A percentile compares a stretch with the other conserved stretches of the same genome.
These are phyloP conservation scores for Physaria fendleri DNA, from an alignment of 345 rosid species.

Conservation along the genomic window DNA sequence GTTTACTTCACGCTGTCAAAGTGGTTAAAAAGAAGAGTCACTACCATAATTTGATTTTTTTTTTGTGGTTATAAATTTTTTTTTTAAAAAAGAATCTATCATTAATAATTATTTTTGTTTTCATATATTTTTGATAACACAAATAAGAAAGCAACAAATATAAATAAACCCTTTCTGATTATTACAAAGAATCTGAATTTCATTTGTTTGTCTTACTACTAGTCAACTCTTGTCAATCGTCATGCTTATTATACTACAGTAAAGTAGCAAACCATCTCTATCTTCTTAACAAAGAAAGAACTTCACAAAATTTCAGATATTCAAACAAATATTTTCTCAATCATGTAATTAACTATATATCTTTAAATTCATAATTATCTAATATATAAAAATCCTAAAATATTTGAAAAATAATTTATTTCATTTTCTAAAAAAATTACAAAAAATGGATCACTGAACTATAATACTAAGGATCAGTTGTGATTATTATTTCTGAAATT, in stretches of 20 bases:
- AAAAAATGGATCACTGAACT: too few species aligned
- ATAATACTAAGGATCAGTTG: too few species aligned
- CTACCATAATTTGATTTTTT: too few species aligned
- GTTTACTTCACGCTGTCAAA: slow-evolving; percentile 20
- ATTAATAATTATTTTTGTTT: neutral
- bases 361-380: neutral
- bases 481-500: too few species aligned
- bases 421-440: too few species aligned
- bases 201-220: neutral
- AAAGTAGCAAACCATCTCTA: slow-evolving; percentile 12
- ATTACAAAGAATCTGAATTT: slow-evolving; percentile 19
- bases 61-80: too few species aligned
- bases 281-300: neutral
- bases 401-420: too few species aligned
- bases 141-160: slow-evolving; percentile 10
- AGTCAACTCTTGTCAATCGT: slow-evolving; percentile 6
- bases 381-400: too few species aligned
- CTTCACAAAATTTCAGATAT: neutral
- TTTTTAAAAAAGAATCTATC: slow-evolving; percentile 9
- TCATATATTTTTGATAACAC: neutral
- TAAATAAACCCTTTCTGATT: neutral
- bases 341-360: neutral
- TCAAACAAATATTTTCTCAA: neutral
- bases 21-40: too few species aligned
- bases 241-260: slow-evolving; percentile 13